phyloP scores from a whole-genome alignment of 2,329 filamentous ascomycete species.

The Neonectria coccinea region DNA sequence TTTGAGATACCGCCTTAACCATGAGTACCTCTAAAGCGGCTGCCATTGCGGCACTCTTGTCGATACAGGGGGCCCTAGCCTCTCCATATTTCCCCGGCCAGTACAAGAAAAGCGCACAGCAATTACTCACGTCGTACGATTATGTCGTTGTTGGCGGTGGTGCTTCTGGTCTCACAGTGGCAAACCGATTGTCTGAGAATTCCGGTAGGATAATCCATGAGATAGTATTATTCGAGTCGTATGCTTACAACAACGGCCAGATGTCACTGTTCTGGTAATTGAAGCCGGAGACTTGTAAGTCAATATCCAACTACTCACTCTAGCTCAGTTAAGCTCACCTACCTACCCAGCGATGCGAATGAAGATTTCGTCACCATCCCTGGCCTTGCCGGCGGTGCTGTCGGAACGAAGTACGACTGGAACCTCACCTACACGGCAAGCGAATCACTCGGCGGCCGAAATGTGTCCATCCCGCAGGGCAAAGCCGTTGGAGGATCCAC shows the following conservation, averaged over 20 bases:
- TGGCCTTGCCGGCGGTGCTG: slow-evolving; percentile 37
- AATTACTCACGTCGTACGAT: slow-evolving; percentile 32
- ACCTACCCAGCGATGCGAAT: slow-evolving; percentile 24
- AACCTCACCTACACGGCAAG: slow-evolving; percentile 33
- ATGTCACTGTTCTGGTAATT: slow-evolving; percentile 35
- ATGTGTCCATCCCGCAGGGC: slow-evolving; percentile 38
- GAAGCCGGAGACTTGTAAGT: slow-evolving; percentile 42
- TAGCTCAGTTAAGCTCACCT: background rate
- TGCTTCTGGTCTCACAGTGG: slow-evolving; percentile 38
- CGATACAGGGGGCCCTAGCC: background rate
- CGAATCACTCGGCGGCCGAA: slow-evolving; percentile 30
- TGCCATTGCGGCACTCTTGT: background rate
- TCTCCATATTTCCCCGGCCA: background rate
- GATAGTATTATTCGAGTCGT: no score
- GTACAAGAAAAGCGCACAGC: background rate
- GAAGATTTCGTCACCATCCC: slow-evolving; percentile 40
- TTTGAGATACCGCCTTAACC: background rate
- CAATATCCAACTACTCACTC: background rate
- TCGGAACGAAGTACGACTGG: slow-evolving; percentile 43
- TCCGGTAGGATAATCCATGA: slow-evolving; percentile 22
- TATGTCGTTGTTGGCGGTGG: slow-evolving; percentile 39
- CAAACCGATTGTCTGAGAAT: slow-evolving; percentile 37
- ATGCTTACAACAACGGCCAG: slow-evolving; percentile 11
- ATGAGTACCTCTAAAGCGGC: background rate
- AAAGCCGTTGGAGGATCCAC: slow-evolving; percentile 56